Evolutionary conservation across 352 stramenopile genomes (phyloP).

Genomic region (Pythium apleroticum): DNA sequence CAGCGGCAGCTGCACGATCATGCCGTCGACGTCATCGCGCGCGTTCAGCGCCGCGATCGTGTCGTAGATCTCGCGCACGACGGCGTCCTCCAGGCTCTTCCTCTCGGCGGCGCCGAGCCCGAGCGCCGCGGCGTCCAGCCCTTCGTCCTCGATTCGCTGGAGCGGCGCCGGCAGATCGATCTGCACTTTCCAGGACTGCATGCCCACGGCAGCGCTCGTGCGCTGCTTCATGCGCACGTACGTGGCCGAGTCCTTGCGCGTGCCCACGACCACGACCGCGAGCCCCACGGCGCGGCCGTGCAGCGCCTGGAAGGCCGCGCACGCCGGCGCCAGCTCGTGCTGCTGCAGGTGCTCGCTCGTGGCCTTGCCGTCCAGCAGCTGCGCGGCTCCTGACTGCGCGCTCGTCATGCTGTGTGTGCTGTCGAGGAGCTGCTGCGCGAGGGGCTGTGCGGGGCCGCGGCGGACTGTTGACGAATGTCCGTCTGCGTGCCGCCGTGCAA

Average conservation of each 20-base stretch:
- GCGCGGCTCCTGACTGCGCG: background rate
- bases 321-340: conserved; percentile 80
- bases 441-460: background rate
- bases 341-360: conserved; percentile 82
- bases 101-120: conserved; percentile 16
- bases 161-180: conserved; percentile 36
- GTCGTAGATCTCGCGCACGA: conserved; percentile 41
- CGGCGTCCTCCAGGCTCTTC: conserved; percentile 22
- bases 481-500: too few relatives aligned
- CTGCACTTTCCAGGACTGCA: conserved; percentile 86
- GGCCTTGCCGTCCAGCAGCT: conserved; percentile 77
- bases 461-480: conserved; percentile 7
- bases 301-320: conserved; percentile 41
- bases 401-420: background rate
- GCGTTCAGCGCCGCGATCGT: conserved; percentile 70
- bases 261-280: conserved; percentile 97
- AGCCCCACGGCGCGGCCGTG: conserved; percentile 88
- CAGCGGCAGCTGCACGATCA: conserved; percentile 92
- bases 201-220: conserved; percentile 93
- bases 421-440: background rate
- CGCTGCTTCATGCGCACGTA: conserved; percentile 99
- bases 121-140: conserved; percentile 2
- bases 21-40: conserved; percentile 73
- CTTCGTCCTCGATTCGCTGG: conserved; percentile 21
- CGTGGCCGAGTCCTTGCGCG: conserved; percentile 93